Base-by-base conservation (phyloP, 2,329 filamentous ascomycete species). In the Xylariaceae sp. region DNA sequence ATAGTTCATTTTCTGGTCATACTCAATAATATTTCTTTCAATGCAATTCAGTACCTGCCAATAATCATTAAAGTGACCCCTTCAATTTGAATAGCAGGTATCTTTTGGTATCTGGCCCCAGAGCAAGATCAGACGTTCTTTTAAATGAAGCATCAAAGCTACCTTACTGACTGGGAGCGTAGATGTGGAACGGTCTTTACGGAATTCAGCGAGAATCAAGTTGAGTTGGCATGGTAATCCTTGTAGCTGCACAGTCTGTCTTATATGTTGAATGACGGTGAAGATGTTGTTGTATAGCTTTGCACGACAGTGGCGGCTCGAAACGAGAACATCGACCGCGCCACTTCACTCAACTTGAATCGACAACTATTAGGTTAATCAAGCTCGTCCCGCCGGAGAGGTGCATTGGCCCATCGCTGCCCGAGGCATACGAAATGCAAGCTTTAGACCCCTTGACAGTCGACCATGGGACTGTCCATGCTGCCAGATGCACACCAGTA, bases 371-470 rank as follows among this genome's bases (percentile, higher is more conserved):
- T 35, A 36, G 51, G 43, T 37, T 43, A 18, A 41, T 48, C 41
- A 45, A 45, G 45, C 37, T 40, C 28, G 28, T 49, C 34, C 52
- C 47, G 30, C 30, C 55, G 55, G 56, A 39, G 45, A 42, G 40
- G 40, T 48, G 55, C 53, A 59, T 54, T 41, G 26, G 37, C 36
- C 44, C 38, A 52, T 47, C 30, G 38, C 37, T 43, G 39, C 41
- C 36, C 26, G 41, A 35, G 34, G 43, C 47, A 48, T 47, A 49
- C 47, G 42, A 42, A n/a, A 39, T n/a, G 30, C 30, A 34, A 24
- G 18, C 32, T 43, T 35, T 44, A 39, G 35, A 13, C 26, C 39
- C 35, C 17, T 28, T 19, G 15, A 34, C 34, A 24, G 19, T 31
- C 38, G 41, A 35, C 34, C 24, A 29, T 37, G 22, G 22, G 22